Conservation (phyloP, 2,329 filamentous ascomycete species). For the Verticillium tricorpus region DNA sequence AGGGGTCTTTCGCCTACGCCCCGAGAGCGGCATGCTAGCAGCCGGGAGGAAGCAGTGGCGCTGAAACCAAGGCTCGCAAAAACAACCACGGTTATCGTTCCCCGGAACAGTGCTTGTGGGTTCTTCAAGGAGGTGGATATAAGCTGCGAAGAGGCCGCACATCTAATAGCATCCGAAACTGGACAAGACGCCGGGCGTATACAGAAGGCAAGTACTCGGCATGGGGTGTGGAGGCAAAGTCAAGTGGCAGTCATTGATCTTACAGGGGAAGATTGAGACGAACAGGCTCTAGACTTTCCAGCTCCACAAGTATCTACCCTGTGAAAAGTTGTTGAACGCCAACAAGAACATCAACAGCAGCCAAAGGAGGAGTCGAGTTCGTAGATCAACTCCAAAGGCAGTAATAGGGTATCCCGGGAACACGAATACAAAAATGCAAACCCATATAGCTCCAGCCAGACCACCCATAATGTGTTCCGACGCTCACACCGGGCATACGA, state of each 20-base stretch:
- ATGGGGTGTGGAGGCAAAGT: slow-evolving; percentile 4
- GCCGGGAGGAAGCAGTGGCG: background rate
- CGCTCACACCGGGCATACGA: background rate
- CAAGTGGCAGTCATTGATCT: slow-evolving; percentile 12
- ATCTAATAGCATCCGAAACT: slow-evolving; percentile 3
- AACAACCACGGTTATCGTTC: background rate
- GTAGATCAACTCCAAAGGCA: background rate
- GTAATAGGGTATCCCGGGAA: background rate
- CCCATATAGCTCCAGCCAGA: background rate
- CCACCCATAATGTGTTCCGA: no score
- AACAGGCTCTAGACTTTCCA: background rate
- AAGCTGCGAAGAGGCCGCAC: slow-evolving; percentile 20
- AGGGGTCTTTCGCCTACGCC: background rate
- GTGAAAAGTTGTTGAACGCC: no score
- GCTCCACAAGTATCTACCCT: background rate
- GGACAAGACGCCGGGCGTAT: background rate
- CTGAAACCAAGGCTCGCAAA: background rate
- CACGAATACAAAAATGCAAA: background rate
- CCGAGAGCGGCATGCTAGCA: background rate
- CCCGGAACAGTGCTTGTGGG: slow-evolving; percentile 17
- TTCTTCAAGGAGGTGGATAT: slow-evolving; percentile 33
- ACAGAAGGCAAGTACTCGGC: background rate
- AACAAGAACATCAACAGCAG: no score
- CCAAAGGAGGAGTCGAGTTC: no score
- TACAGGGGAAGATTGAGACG: slow-evolving; percentile 4